phyloP scores from a whole-genome alignment of 352 stramenopile genomes.

The Phytopythium litorale region DNA sequence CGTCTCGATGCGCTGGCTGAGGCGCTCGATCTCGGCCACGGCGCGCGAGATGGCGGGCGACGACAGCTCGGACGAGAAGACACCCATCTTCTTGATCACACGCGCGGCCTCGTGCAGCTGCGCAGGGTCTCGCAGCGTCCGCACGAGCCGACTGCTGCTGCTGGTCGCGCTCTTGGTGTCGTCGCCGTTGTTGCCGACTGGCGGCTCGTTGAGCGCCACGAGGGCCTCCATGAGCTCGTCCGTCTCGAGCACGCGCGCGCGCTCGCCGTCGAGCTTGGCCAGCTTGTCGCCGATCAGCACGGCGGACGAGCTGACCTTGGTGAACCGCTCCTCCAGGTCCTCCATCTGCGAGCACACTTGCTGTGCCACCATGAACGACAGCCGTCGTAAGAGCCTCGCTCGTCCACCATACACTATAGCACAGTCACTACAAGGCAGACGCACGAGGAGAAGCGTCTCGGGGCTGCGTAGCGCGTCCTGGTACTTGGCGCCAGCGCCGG shows the following conservation, averaged over 20 bases:
- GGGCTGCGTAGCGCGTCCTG: conserved; percentile 58
- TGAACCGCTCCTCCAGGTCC: conserved; percentile 81
- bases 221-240: conserved; percentile 77
- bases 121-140: conserved; percentile 61
- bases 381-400: not conserved
- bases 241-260: conserved; percentile 63
- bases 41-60: conserved; percentile 51
- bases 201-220: conserved; percentile 60
- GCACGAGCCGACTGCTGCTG: conserved; percentile 55
- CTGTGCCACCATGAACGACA: conserved; percentile 20
- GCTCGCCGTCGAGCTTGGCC: conserved; percentile 57
- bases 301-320: conserved; percentile 81
- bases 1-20: conserved; percentile 76
- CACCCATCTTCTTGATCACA: conserved; percentile 71
- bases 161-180: conserved; percentile 12
- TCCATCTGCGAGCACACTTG: conserved; percentile 77
- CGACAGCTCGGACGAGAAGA: conserved; percentile 68
- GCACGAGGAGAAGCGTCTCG: conserved; percentile 54
- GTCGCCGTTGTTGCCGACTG: not conserved
- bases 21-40: conserved; percentile 62
- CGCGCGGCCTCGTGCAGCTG: conserved; percentile 64
- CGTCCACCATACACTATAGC: not conserved
- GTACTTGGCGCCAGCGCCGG: conserved; percentile 46
- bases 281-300: conserved; percentile 72
- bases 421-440: not conserved